These are phyloP conservation scores for Dioscorea alata DNA, from an alignment of 106 monocot genomes.

Conservation along the genomic window DNA sequence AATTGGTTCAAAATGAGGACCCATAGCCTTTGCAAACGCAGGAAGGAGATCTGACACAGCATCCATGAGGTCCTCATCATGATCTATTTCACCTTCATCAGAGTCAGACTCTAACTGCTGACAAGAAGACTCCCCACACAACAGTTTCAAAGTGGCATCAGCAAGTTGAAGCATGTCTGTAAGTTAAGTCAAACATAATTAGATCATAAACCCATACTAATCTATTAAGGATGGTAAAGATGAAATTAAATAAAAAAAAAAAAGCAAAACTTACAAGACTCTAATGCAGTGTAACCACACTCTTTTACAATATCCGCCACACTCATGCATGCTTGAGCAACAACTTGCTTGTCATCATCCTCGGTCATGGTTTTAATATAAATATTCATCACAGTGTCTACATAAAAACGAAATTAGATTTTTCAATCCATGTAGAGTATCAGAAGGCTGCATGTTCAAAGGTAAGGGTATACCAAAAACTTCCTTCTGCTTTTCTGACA, in stretches of 20 bases:
- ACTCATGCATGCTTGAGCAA: conserved; percentile 84
- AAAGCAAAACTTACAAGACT: conserved; percentile 47
- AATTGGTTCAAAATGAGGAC: conserved; percentile 78
- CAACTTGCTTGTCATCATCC: conserved; percentile 97
- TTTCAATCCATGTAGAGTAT: background rate
- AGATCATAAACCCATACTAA: background rate
- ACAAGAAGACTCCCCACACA: conserved; percentile 75
- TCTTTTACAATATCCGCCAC: conserved; percentile 71
- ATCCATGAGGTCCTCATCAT: conserved; percentile 98
- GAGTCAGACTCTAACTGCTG: conserved; percentile 74
- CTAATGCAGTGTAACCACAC: conserved; percentile 46
- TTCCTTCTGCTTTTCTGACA: conserved; percentile 71
- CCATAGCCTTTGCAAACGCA: conserved; percentile 89
- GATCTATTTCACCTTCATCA: conserved; percentile 80
- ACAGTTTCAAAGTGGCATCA: conserved; percentile 70
- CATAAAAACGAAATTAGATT: conserved; percentile 1
- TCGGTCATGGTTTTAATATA: conserved; percentile 80
- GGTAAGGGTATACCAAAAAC: conserved; percentile 48
- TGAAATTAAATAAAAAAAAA: background rate
- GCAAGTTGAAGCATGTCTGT: conserved; percentile 63
- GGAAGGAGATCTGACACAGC: conserved; percentile 98
- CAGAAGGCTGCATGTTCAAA: background rate
- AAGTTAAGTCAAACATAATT: background rate
- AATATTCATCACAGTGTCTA: conserved; percentile 77
- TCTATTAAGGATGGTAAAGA: background rate